A percentile compares a stretch with the other conserved stretches of the same genome.
Conservation (phyloP, 176 grass and related monocot species). For the Elymus sibiricus region DNA sequence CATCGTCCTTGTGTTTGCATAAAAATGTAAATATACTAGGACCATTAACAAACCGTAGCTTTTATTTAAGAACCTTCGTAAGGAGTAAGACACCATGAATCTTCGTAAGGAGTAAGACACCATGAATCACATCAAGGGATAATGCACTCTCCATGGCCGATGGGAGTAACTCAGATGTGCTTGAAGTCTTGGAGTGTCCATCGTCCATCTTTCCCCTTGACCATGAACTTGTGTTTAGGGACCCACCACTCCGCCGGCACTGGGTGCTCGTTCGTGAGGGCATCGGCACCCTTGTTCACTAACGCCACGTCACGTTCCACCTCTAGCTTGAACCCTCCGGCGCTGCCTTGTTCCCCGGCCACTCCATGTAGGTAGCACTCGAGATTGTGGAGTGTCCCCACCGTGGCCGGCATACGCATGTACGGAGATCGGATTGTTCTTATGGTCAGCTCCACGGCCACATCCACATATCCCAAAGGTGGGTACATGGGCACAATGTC, state of each 20-base stretch:
- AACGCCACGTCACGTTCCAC: constrained; percentile 73
- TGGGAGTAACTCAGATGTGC: neutral
- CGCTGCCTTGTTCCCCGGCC: constrained; percentile 46
- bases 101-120: too few species aligned
- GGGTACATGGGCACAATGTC: too few species aligned
- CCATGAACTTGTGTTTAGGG: constrained; percentile 52
- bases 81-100: too few species aligned
- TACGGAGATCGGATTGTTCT: too few species aligned
- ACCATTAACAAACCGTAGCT: neutral
- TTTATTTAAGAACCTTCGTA: neutral
- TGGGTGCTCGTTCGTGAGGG: constrained; percentile 47
- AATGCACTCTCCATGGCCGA: too few species aligned
- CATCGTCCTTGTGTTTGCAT: too few species aligned
- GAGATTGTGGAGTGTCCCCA: constrained; percentile 41
- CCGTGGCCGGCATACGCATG: too few species aligned
- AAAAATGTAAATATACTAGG: too few species aligned
- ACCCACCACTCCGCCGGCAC: constrained; percentile 50
- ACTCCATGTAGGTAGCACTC: constrained; percentile 85
- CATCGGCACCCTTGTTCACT: constrained; percentile 51
- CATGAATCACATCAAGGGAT: too few species aligned
- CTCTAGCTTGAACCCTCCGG: constrained; percentile 45
- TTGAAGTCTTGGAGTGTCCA: constrained; percentile 51
- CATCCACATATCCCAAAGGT: too few species aligned
- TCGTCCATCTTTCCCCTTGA: constrained; percentile 31
- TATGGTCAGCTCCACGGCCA: too few species aligned